Percentiles rank a stretch among this genome's conserved stretches.
Evolutionary conservation across 345 rosid species (phyloP).

Genomic region (Corchorus olitorius): DNA sequence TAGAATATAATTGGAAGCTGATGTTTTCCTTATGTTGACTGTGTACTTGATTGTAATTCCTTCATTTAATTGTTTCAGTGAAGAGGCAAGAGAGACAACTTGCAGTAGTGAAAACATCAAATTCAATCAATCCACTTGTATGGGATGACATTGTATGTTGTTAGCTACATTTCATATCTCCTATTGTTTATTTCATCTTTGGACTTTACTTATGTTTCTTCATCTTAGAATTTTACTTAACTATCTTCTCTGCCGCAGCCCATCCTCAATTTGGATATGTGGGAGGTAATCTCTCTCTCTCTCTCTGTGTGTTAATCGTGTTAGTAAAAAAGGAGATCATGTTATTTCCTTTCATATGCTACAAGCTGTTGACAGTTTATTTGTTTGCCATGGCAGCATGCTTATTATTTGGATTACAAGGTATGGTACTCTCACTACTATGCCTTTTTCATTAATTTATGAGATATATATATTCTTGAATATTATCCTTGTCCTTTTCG

Average conservation of each 20-base stretch:
- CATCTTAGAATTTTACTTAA: slow-evolving; percentile 17
- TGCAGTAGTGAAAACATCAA: slow-evolving; percentile 69
- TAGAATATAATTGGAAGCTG: not conserved
- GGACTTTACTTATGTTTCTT: slow-evolving; percentile 6
- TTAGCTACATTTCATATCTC: not conserved
- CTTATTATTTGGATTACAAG: slow-evolving; percentile 92
- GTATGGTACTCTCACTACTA: slow-evolving; percentile 35
- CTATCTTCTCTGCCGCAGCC: slow-evolving; percentile 67
- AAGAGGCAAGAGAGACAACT: slow-evolving; percentile 78
- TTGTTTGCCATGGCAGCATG: slow-evolving; percentile 61
- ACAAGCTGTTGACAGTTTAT: not conserved
- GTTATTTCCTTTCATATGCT: not conserved
- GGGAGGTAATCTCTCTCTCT: slow-evolving; percentile 72
- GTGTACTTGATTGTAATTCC: not conserved
- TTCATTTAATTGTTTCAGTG: slow-evolving; percentile 48
- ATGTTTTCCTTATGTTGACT: not conserved
- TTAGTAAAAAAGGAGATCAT: not conserved
- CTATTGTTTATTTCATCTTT: not conserved
- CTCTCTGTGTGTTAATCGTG: not conserved
- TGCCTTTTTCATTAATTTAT: not conserved
- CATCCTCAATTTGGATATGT: slow-evolving; percentile 78
- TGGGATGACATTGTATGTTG: slow-evolving; percentile 87
- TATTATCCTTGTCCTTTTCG: not conserved
- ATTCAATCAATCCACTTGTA: slow-evolving; percentile 72
- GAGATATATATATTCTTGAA: not conserved